These are phyloP conservation scores for Arabidopsis arenosa DNA, from an alignment of 345 rosid species.

Conservation along the genomic window DNA sequence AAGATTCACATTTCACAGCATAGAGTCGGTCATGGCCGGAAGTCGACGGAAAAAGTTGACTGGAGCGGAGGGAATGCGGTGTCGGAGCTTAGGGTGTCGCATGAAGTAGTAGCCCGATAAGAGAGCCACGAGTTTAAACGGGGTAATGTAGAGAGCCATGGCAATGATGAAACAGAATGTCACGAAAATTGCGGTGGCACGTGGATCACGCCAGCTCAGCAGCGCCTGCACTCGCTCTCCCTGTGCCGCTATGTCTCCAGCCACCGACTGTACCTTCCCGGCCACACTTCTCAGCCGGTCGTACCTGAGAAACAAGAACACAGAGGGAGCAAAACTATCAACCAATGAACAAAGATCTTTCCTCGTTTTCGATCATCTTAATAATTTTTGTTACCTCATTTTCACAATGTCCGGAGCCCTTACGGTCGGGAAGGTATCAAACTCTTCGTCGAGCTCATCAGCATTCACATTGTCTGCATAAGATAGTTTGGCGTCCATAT, in stretches of 20 bases:
- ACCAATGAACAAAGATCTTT: neutral
- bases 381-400: slow-evolving; percentile 46
- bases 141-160: slow-evolving; percentile 71
- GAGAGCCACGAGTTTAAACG: slow-evolving; percentile 78
- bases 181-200: slow-evolving; percentile 79
- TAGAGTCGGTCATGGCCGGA: slow-evolving; percentile 81
- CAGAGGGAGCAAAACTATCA: neutral
- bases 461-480: slow-evolving; percentile 60
- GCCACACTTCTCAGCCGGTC: slow-evolving; percentile 84
- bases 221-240: slow-evolving; percentile 86
- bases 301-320: slow-evolving; percentile 44
- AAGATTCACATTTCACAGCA: slow-evolving; percentile 60
- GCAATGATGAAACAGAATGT: slow-evolving; percentile 75
- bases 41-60: slow-evolving; percentile 87
- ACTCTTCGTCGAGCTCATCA: slow-evolving; percentile 94
- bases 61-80: slow-evolving; percentile 72
- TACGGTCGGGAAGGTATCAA: slow-evolving; percentile 76
- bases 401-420: slow-evolving; percentile 58
- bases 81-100: slow-evolving; percentile 89
- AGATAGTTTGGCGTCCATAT: slow-evolving; percentile 81
- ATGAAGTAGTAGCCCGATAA: slow-evolving; percentile 62
- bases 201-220: slow-evolving; percentile 94
- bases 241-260: slow-evolving; percentile 90
- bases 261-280: slow-evolving; percentile 77
- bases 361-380: neutral